Percentiles rank a stretch among this genome's conserved stretches.
Conservation (phyloP, 106 monocot species). For the Acorus calamus region DNA sequence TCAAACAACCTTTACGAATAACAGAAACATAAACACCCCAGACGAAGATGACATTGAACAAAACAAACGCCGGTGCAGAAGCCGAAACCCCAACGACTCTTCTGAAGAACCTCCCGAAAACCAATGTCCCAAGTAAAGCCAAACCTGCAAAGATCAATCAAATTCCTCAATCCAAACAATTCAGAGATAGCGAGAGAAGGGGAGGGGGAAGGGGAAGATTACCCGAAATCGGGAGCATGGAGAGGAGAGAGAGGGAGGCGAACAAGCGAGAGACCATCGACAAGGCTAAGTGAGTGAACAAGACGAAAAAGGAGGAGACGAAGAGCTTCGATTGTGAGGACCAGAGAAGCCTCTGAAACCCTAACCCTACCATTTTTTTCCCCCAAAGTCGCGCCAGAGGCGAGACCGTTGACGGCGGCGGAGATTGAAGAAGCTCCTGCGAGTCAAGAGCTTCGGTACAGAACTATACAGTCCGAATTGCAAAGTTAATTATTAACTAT, state of each 20-base stretch:
- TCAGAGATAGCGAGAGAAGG: not conserved
- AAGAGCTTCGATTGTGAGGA: too few species aligned
- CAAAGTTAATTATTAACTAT: too few species aligned
- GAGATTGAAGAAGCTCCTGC: too few species aligned
- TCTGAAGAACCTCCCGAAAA: constrained; percentile 3
- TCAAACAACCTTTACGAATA: constrained; percentile 2
- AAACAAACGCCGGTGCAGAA: constrained; percentile 8
- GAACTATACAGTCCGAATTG: too few species aligned
- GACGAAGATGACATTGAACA: constrained; percentile 7
- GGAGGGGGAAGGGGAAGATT: not conserved
- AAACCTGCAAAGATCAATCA: constrained; percentile 4
- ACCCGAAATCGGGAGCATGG: constrained; percentile 6
- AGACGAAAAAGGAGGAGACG: not conserved
- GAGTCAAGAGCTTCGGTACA: too few species aligned
- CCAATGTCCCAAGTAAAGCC: constrained; percentile 1
- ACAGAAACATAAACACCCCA: constrained; percentile 12
- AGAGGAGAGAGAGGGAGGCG: not conserved
- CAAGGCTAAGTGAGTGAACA: not conserved
- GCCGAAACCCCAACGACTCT: constrained; percentile 5
- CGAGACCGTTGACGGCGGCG: too few species aligned
- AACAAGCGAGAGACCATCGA: constrained; percentile 3
- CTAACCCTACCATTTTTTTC: too few species aligned
- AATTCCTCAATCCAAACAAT: too few species aligned
- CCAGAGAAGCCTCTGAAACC: too few species aligned
- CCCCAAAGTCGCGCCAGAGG: too few species aligned